Evolutionary conservation across 768 basidiomycete species (phyloP).

Genomic region (Lactarius hatsudake): DNA sequence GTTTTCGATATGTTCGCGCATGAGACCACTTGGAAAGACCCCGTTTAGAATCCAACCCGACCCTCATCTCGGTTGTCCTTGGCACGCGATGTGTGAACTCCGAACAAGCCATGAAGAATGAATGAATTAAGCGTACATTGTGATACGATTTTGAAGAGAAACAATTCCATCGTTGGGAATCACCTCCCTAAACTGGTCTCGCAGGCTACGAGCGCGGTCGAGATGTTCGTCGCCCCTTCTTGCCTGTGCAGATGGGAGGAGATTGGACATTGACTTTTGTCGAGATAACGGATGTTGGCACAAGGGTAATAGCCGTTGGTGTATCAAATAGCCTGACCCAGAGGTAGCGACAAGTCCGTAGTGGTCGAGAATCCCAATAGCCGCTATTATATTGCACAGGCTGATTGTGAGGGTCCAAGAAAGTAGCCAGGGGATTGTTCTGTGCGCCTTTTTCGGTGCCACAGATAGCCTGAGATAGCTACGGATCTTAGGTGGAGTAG

Average conservation of each 20-base stretch:
- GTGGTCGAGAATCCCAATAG: neutral
- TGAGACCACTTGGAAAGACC: neutral
- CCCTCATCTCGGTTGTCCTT: neutral
- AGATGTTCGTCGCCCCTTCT: constrained; percentile 4
- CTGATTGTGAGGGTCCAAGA: neutral
- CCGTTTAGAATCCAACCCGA: constrained; percentile 1
- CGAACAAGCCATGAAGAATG: neutral
- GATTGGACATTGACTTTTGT: neutral
- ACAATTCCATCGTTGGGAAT: neutral
- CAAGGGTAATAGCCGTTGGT: neutral
- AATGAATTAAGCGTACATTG: neutral
- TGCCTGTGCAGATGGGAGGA: constrained; percentile 5
- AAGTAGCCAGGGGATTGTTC: neutral
- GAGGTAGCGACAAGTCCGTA: neutral
- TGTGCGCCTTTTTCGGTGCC: neutral
- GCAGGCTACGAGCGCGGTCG: neutral
- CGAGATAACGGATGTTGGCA: too few relatives aligned
- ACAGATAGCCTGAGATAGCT: neutral
- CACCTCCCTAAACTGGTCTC: constrained; percentile 2
- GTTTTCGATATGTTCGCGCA: constrained; percentile 7
- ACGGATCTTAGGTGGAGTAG: neutral
- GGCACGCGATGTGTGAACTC: neutral
- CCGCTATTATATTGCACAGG: neutral
- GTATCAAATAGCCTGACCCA: neutral
- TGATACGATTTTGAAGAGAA: constrained; percentile 11